Base-by-base conservation (phyloP, 495 filamentous ascomycete species). In the Aspergillus funiculosus region DNA sequence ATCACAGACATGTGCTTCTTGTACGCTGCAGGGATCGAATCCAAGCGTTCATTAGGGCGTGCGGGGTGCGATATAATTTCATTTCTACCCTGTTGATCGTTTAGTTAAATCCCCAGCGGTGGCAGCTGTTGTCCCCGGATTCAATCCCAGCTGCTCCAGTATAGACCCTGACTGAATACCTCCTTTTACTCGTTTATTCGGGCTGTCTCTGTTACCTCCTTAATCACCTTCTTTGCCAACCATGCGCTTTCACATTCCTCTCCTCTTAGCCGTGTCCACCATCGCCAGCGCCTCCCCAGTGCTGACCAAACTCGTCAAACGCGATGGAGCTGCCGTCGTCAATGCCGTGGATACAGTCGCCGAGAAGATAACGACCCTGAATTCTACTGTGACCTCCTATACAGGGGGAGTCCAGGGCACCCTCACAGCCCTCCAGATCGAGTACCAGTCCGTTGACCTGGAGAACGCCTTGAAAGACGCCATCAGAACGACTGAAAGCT, bases 331-430 rank as follows among this genome's bases (percentile, higher is more conserved):
- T 34, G 29, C 49, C 17, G 56, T 59, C 19, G 36, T 56, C 43
- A 14, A 21, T 4, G 56, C 52, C 18, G 43, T 59, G n/a, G 36
- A 20, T 26, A 40, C 10, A 6, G 36, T 59, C 46, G 18, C 52
- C 13, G 35, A 40, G 18, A 27, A 41, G n/a, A 39, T 55, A 40
- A 43, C 36, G 22, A 48, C 39, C 34, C 56, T 59, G 17, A 59
- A 59, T 47, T 26, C 13, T 14, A 59, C 52, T 24, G 53, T 59
- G 2, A 55, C 41, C 29, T 21, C 37, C 43, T 59, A 59, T 50
- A 22, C 17, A 2, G 56, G 56, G 38, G 56, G 56, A 3, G 14
- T 56, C 21, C 38, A 41, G 1, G 56, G 56, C 17, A 56, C 50
- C 4, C 11, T 48, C 14, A 46, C 32, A 0, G 56, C 56, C 1